Evolutionary conservation across 495 filamentous ascomycete species (phyloP).

Genomic region (Astrocystis sublimbata): DNA sequence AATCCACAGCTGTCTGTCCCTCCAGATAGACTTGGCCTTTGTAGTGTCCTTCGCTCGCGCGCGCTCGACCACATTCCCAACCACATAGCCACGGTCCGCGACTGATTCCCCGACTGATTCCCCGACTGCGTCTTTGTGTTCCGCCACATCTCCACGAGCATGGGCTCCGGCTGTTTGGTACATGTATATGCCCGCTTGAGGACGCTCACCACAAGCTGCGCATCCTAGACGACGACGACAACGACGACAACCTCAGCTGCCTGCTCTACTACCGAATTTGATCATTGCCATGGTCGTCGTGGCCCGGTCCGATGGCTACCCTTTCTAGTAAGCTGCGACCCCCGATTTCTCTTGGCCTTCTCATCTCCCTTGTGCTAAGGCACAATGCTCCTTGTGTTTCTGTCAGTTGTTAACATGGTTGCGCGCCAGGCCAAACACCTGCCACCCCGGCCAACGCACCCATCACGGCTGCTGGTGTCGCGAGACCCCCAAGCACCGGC

Average conservation of each 20-base stretch:
- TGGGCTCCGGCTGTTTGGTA: constrained; percentile 14
- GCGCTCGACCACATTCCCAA: neutral
- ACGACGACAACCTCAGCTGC: too few relatives aligned
- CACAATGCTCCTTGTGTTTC: constrained; percentile 1
- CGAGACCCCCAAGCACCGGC: constrained; percentile 20
- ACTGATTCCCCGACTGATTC: too few relatives aligned
- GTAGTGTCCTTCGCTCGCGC: constrained; percentile 8
- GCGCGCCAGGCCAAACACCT: constrained; percentile 30
- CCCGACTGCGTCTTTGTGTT: constrained; percentile 4
- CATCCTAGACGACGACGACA: constrained; percentile 16
- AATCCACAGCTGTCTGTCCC: neutral
- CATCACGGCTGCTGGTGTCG: constrained; percentile 15
- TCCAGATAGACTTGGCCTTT: neutral
- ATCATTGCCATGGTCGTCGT: constrained; percentile 33
- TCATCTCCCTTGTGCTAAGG: too few relatives aligned
- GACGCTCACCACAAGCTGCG: constrained; percentile 2
- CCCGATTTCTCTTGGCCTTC: too few relatives aligned
- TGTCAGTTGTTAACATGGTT: constrained; percentile 19
- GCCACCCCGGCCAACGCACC: constrained; percentile 36
- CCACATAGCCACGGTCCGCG: constrained; percentile 13
- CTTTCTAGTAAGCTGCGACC: constrained; percentile 28
- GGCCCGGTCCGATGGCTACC: constrained; percentile 34
- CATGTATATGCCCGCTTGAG: constrained; percentile 11
- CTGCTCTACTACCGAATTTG: constrained; percentile 2
- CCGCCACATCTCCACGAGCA: constrained; percentile 6